Evolutionary conservation across 495 filamentous ascomycete genomes (phyloP).

Genomic region (Amniculicola lignicola): DNA sequence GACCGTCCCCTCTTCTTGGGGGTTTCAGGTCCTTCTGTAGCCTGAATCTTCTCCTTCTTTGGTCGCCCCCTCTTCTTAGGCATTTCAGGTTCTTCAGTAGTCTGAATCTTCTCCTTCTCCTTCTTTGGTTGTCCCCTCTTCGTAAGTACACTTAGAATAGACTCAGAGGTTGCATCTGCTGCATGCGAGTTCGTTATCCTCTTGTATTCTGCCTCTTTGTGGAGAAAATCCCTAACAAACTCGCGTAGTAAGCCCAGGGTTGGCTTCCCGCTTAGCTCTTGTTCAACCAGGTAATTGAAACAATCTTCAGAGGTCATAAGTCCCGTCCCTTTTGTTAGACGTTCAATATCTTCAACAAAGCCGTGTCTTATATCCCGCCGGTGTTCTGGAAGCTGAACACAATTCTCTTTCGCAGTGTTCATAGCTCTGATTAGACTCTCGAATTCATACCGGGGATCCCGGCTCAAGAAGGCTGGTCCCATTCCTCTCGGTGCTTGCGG

Average conservation of each 20-base stretch:
- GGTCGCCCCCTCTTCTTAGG: too few relatives aligned
- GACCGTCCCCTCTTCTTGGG: too few relatives aligned
- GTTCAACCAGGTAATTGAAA: constrained; percentile 10
- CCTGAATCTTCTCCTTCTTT: too few relatives aligned
- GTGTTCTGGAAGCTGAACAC: constrained; percentile 42
- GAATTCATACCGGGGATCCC: constrained; percentile 43
- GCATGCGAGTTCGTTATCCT: too few relatives aligned
- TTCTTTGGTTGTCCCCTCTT: too few relatives aligned
- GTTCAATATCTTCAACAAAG: constrained; percentile 18
- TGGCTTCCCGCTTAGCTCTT: constrained; percentile 3
- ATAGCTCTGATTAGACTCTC: constrained; percentile 43
- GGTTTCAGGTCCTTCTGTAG: too few relatives aligned
- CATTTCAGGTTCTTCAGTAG: too few relatives aligned
- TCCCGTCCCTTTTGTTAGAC: constrained; percentile 19
- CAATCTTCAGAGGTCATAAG: background rate
- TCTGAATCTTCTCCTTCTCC: too few relatives aligned
- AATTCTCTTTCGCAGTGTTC: constrained; percentile 39
- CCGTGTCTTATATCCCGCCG: constrained; percentile 39
- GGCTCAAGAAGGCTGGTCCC: constrained; percentile 55
- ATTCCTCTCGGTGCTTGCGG: constrained; percentile 39
- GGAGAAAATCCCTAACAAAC: background rate
- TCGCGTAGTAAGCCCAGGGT: constrained; percentile 13
- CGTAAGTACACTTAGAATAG: too few relatives aligned
- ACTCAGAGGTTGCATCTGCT: background rate
- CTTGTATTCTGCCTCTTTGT: background rate